A percentile compares a stretch with the other conserved stretches of the same genome.
These are phyloP conservation scores for Thalassiosira delicatula DNA, from an alignment of 352 stramenopile species.

Conservation along the genomic window DNA sequence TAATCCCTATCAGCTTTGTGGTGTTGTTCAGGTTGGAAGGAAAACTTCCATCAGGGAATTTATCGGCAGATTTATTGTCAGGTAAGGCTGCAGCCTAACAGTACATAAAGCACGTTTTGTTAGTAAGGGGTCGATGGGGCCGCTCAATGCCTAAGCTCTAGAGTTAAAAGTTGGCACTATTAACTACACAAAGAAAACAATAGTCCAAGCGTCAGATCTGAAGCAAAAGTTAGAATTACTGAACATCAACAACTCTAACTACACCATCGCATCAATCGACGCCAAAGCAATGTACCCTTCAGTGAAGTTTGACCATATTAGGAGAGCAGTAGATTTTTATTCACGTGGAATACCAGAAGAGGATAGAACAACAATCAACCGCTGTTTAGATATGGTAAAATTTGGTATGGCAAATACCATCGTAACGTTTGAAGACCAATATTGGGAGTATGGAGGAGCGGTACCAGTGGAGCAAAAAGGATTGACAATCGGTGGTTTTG, in stretches of 20 bases:
- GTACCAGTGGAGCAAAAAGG: slow-evolving; percentile 18
- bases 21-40: too few relatives aligned
- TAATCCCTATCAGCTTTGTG: too few relatives aligned
- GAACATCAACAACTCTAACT: neutral
- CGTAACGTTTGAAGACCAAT: neutral
- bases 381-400: slow-evolving; percentile 9
- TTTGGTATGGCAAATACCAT: slow-evolving; percentile 34
- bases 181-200: slow-evolving; percentile 18
- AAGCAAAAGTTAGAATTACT: neutral
- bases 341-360: neutral
- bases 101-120: too few relatives aligned
- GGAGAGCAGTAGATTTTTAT: neutral
- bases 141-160: too few relatives aligned
- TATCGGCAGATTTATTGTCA: too few relatives aligned
- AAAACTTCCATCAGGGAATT: too few relatives aligned
- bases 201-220: slow-evolving; percentile 10
- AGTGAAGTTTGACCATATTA: neutral
- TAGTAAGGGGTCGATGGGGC: too few relatives aligned
- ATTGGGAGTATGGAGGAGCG: neutral
- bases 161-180: too few relatives aligned
- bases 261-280: neutral
- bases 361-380: too few relatives aligned
- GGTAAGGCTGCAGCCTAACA: too few relatives aligned
- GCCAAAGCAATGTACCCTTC: slow-evolving; percentile 4
- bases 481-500: slow-evolving; percentile 41